Evolutionary conservation across 208 protist genomes (phyloP), one percentile per base, ranked within the genome.

Genomic region (Wallacemonas sp.): DNA sequence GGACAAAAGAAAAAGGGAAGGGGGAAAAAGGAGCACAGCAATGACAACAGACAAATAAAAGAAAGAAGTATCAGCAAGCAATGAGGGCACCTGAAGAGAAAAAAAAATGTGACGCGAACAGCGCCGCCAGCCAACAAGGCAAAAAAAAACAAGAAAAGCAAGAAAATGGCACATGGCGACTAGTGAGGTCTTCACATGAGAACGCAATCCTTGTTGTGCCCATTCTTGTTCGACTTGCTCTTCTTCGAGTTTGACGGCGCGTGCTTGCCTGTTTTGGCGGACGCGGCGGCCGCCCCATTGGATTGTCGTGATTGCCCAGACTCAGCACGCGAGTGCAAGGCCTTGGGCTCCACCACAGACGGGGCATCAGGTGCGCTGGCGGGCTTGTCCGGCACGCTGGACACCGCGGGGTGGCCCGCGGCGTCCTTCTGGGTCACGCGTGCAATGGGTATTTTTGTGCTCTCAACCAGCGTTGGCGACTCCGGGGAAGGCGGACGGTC

Each of bases 61-160:
- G 33, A 2, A 63, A 63, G 38, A 21, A 44, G 49, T 41, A 41
- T 17, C 6, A 41, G n/a, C n/a, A n/a, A n/a, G n/a, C n/a, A n/a
- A n/a, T n/a, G n/a, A n/a, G n/a, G n/a, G n/a, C n/a, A n/a, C n/a
- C n/a, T 12, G 12, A 17, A 28, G 24, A 53, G 8, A 24, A 28
- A n/a, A 53, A 17, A 53, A 53, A 24, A 24, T 8, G 14, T 27
- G 30, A 12, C 27, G 56, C 17, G 24, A 41, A 30, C 11, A 33
- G 27, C 46, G 6, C 1, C 28, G 36, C 49, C 12, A 6, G 14
- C 36, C 6, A 58, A 31, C 47, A 49, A 71, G 67, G 31, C 36
- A 74, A 64, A 59, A 55, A 38, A 62, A 68, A 44, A 46, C 14
- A 66, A 66, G 45, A 9, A 54, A 51, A 31, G 22, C 6, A 34